Evolutionary conservation across 768 basidiomycete species (phyloP), one percentile per base, ranked within the genome.

Genomic region (Rhodosporidiobolus odoratus): DNA sequence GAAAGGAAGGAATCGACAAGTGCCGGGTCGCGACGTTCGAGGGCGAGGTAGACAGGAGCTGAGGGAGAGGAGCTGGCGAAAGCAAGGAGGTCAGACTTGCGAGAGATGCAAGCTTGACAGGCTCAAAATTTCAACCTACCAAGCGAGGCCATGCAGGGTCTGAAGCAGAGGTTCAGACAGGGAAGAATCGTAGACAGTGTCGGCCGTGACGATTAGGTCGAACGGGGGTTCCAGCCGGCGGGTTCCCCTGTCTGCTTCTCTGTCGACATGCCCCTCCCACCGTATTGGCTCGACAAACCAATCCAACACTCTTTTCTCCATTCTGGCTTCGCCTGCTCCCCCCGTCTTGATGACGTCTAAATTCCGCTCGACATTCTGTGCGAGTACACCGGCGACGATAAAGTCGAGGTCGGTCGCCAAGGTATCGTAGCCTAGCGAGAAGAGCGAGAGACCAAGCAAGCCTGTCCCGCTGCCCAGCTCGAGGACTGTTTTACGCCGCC

Each of bases 401-500:
- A 84, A 82, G 30, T 81, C 80, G 21, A 87, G 83, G 79, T 93
- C 91, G 2, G 91, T 92, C 3, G 89, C 86, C 40, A 89, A 82
- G 52, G 91, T 87, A 69, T 88, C 83, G 83, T 87, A 91, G 70
- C 88, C 89, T 45, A 88, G 81, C n/a, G 85, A 83, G 66, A 83
- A 80, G 69, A 92, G 81, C 27, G 84, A 84, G 54, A 93, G 85
- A 54, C 88, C 87, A 69, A 61, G 63, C 38, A 70, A 69, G 6
- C 69, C 92, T 41, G 89, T 86, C 30, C 92, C 92, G 75, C 88
- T 87, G 65, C 92, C 92, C 27, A 94, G 81, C 78, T 95, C 92
- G 66, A 92, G 80, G 13, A 84, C 87, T 63, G 82, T 17, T 21
- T 30, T 57, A 4, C 65, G 32, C 16, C 48, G 62, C 0, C 41